Evolutionary conservation across 306 rosid species (phyloP).

Genomic region (Argentina anserina): DNA sequence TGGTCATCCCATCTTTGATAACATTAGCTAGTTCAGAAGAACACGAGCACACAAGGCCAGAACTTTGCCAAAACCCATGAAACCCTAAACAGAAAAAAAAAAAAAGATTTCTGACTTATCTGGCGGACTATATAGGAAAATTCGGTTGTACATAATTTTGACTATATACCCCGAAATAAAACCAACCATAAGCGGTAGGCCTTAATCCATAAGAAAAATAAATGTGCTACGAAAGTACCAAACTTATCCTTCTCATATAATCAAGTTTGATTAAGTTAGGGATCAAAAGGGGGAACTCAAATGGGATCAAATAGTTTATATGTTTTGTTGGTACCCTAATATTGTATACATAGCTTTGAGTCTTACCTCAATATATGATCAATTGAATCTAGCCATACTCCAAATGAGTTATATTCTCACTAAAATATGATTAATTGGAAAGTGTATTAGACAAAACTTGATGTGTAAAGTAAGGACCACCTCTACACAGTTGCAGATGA

Average conservation of each 20-base stretch:
- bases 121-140: too few species aligned
- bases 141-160: too few species aligned
- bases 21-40: background rate
- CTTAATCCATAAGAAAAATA: background rate
- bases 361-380: background rate
- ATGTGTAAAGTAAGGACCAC: slow-evolving; percentile 14
- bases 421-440: background rate
- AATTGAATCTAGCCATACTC: slow-evolving; percentile 6
- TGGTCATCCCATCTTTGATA: background rate
- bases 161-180: background rate
- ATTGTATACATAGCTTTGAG: background rate
- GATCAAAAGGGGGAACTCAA: too few species aligned
- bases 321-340: background rate
- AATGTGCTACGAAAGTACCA: background rate
- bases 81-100: background rate
- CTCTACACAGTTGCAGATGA: background rate
- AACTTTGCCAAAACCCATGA: background rate
- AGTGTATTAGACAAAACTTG: background rate
- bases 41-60: background rate
- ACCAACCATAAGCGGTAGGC: background rate
- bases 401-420: background rate
- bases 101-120: too few species aligned
- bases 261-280: too few species aligned
- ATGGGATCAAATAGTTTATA: background rate
- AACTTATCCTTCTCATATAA: background rate